These are phyloP conservation scores for Cercospora brassicicola DNA, from an alignment of 2,329 filamentous ascomycete genomes.

Conservation along the genomic window DNA sequence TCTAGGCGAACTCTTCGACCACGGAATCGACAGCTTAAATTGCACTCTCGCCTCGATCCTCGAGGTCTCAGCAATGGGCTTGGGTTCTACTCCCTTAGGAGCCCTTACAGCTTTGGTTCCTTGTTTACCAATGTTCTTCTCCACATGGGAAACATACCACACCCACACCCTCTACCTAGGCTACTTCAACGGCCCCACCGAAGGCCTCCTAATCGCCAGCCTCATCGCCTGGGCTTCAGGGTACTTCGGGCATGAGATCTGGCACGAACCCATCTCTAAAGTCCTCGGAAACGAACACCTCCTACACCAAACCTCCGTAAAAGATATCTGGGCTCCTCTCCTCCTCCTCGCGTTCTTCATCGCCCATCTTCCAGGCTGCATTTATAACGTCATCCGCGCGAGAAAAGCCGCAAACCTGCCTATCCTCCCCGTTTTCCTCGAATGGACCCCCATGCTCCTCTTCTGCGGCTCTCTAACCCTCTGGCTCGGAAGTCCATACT, in stretches of 20 bases:
- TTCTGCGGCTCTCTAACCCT: slow-evolving; percentile 72
- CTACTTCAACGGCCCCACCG: slow-evolving; percentile 94
- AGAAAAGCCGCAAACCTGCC: slow-evolving; percentile 71
- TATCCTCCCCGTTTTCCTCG: slow-evolving; percentile 78
- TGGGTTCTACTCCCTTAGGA: slow-evolving; percentile 79
- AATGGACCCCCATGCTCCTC: slow-evolving; percentile 88
- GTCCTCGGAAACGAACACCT: slow-evolving; percentile 63
- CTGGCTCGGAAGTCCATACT: slow-evolving; percentile 90
- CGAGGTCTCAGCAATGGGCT: slow-evolving; percentile 88
- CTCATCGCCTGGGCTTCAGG: slow-evolving; percentile 83
- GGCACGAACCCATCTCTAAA: slow-evolving; percentile 72
- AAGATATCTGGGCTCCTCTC: slow-evolving; percentile 79
- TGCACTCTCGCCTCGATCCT: slow-evolving; percentile 90
- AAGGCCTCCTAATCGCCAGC: slow-evolving; percentile 88
- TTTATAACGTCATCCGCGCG: slow-evolving; percentile 79
- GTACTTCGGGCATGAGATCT: slow-evolving; percentile 83
- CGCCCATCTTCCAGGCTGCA: slow-evolving; percentile 81
- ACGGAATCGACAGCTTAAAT: slow-evolving; percentile 97
- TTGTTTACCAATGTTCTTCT: slow-evolving; percentile 97
- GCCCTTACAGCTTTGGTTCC: slow-evolving; percentile 90
- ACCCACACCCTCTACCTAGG: slow-evolving; percentile 96
- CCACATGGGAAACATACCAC: slow-evolving; percentile 99
- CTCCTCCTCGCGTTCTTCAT: slow-evolving; percentile 50
- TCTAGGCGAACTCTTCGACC: slow-evolving; percentile 94
- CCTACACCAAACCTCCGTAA: slow-evolving; percentile 71